Evolutionary conservation across 2,329 filamentous ascomycete species (phyloP).

Genomic region (Venturia effusa): DNA sequence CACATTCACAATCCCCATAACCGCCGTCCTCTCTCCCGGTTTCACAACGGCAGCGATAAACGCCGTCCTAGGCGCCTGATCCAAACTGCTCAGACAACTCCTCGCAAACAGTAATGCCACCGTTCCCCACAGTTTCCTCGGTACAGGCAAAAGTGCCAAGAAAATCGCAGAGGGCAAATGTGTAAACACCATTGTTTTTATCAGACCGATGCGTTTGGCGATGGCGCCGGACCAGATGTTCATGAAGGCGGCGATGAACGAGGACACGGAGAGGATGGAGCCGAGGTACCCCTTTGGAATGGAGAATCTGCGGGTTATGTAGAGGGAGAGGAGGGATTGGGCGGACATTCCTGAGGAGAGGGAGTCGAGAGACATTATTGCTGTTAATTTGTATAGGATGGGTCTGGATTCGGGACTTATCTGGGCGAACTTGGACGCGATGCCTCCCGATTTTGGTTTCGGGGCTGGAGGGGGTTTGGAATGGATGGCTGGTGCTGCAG

Average conservation of each 20-base stretch:
- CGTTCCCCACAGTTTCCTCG: conserved; percentile 40
- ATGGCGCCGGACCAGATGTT: conserved; percentile 49
- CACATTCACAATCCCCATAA: conserved; percentile 58
- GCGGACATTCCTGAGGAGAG: conserved; percentile 60
- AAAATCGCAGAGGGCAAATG: conserved; percentile 50
- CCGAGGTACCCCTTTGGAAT: conserved; percentile 43
- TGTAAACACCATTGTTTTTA: conserved; percentile 32
- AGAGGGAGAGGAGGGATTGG: conserved; percentile 41
- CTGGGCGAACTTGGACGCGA: conserved; percentile 32
- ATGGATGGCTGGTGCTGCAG: conserved; percentile 7
- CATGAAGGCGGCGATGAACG: conserved; percentile 30
- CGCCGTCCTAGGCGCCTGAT: conserved; percentile 54
- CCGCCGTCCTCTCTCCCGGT: conserved; percentile 54
- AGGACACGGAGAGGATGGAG: conserved; percentile 40
- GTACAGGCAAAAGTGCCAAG: conserved; percentile 43
- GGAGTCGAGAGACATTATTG: conserved; percentile 58
- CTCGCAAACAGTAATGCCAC: conserved; percentile 48
- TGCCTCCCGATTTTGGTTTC: conserved; percentile 18
- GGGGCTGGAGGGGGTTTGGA: conserved; percentile 16
- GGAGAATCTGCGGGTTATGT: conserved; percentile 44
- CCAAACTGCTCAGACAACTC: conserved; percentile 56
- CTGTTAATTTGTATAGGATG: conserved; percentile 50
- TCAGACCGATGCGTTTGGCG: conserved; percentile 49
- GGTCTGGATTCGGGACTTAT: conserved; percentile 46
- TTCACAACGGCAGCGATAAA: conserved; percentile 57